These are phyloP conservation scores for Globisporangium spiculum DNA, from an alignment of 352 stramenopile species.

Conservation along the genomic window DNA sequence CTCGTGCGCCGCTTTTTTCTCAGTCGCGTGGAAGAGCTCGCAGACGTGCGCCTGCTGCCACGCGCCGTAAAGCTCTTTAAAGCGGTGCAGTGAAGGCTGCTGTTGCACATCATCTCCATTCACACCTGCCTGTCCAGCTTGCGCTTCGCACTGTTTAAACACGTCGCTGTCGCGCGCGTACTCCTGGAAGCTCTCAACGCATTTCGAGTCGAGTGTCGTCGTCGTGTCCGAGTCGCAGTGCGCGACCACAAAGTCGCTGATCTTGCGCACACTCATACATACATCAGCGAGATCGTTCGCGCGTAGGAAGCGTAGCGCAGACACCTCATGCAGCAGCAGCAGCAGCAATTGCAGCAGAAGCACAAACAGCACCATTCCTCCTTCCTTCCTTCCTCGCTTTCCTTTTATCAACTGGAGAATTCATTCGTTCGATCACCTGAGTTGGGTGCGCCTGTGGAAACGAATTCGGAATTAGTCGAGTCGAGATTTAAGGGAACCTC, in stretches of 20 bases:
- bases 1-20: slow-evolving; percentile 40
- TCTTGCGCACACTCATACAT: slow-evolving; percentile 35
- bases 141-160: slow-evolving; percentile 35
- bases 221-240: slow-evolving; percentile 26
- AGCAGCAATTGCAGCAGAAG: not conserved
- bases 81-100: slow-evolving; percentile 15
- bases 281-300: slow-evolving; percentile 8
- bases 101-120: not conserved
- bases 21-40: slow-evolving; percentile 46
- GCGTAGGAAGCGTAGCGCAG: not conserved
- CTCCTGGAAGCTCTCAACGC: slow-evolving; percentile 48
- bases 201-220: slow-evolving; percentile 21
- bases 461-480: not conserved
- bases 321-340: not conserved
- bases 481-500: too few relatives aligned
- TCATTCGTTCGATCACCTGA: not conserved
- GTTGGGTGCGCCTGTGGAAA: not conserved
- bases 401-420: not conserved
- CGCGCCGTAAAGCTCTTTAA: slow-evolving; percentile 37
- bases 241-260: slow-evolving; percentile 42
- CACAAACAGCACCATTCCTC: not conserved
- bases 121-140: slow-evolving; percentile 1
- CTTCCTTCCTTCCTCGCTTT: not conserved
- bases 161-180: slow-evolving; percentile 40
- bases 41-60: slow-evolving; percentile 53